Percentiles rank a stretch among this genome's conserved stretches.
These are phyloP conservation scores for Eragrostis tef DNA, from an alignment of 202 grass and related monocot genomes.

Conservation along the genomic window DNA sequence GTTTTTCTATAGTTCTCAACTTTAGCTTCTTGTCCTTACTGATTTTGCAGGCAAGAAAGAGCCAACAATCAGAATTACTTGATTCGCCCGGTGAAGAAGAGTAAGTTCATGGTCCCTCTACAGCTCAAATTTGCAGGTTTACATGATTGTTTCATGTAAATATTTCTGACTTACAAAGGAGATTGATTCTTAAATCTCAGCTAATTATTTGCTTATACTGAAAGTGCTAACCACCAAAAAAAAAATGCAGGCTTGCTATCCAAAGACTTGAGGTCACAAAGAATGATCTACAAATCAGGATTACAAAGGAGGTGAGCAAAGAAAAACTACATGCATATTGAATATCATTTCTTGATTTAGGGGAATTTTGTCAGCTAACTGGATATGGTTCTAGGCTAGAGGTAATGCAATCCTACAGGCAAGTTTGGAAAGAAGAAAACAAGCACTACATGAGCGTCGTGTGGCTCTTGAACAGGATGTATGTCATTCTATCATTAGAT, in stretches of 20 bases:
- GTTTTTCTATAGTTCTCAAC: neutral
- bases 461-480: conserved; percentile 97
- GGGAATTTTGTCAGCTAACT: conserved; percentile 42
- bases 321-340: conserved; percentile 21
- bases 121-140: conserved; percentile 35
- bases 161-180: neutral
- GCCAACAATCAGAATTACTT: conserved; percentile 70
- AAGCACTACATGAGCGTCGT: conserved; percentile 91
- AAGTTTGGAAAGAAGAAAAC: conserved; percentile 99
- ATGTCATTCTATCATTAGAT: conserved; percentile 54
- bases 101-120: conserved; percentile 53
- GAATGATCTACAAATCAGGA: conserved; percentile 91
- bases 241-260: conserved; percentile 82
- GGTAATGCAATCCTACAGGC: conserved; percentile 97
- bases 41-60: conserved; percentile 78
- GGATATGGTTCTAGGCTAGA: conserved; percentile 74
- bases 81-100: conserved; percentile 96
- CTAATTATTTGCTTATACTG: conserved; percentile 37
- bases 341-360: conserved; percentile 30
- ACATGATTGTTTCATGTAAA: conserved; percentile 33
- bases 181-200: conserved; percentile 13
- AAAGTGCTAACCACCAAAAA: conserved; percentile 26
- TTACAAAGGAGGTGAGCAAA: conserved; percentile 82
- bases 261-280: conserved; percentile 93
- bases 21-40: conserved; percentile 4